These are phyloP conservation scores for Hyaloscypha variabilis DNA, from an alignment of 495 filamentous ascomycete species.

Conservation along the genomic window DNA sequence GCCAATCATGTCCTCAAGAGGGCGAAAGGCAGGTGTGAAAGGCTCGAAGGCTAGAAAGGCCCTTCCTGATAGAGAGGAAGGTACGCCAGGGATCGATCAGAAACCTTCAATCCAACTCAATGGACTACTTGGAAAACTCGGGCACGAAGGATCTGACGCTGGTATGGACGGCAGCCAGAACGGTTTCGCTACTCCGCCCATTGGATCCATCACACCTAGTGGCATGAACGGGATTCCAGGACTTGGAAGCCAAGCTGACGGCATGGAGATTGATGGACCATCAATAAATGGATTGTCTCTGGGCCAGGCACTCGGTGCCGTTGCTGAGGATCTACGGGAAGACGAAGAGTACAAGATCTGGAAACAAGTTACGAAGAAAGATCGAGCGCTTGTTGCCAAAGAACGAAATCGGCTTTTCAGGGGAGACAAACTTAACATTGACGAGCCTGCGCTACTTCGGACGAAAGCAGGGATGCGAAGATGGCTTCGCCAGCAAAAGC, in stretches of 20 bases:
- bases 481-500: constrained; percentile 74
- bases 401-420: constrained; percentile 82
- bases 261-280: constrained; percentile 79
- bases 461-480: constrained; percentile 68
- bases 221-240: constrained; percentile 69
- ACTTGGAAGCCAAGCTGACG: constrained; percentile 71
- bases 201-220: constrained; percentile 76
- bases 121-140: constrained; percentile 48
- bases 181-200: constrained; percentile 81
- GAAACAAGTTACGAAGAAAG: constrained; percentile 98
- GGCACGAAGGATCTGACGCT: constrained; percentile 52
- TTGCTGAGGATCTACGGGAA: constrained; percentile 58
- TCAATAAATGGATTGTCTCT: constrained; percentile 63
- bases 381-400: constrained; percentile 82
- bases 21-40: constrained; percentile 82
- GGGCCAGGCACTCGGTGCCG: constrained; percentile 52
- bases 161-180: constrained; percentile 68
- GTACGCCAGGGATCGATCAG: constrained; percentile 68
- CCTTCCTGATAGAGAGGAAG: constrained; percentile 75
- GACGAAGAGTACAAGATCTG: constrained; percentile 95
- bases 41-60: constrained; percentile 80
- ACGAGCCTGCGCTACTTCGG: constrained; percentile 84
- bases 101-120: constrained; percentile 59
- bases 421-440: constrained; percentile 78
- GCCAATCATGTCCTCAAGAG: constrained; percentile 96